phyloP scores from a whole-genome alignment of 208 protist species.

The Acanthamoeba sp. region DNA sequence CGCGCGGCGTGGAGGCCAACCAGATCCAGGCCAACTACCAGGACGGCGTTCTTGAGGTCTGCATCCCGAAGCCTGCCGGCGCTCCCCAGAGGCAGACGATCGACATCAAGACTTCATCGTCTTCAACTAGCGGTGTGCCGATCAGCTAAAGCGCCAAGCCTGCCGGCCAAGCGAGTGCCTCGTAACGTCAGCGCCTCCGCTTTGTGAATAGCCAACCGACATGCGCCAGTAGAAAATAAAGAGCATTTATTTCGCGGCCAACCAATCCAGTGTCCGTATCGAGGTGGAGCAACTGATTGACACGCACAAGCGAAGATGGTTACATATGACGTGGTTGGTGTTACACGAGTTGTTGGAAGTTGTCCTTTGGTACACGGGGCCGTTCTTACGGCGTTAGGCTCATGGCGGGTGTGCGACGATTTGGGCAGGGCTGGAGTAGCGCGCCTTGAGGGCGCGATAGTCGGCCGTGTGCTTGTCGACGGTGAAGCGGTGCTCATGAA shows the following conservation, averaged over 20 bases:
- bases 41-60: conserved; percentile 51
- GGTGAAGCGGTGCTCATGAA: neutral
- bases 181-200: too few relatives aligned
- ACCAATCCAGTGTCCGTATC: too few relatives aligned
- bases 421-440: neutral
- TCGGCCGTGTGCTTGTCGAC: neutral
- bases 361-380: neutral
- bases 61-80: conserved; percentile 34
- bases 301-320: too few relatives aligned
- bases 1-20: neutral
- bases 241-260: too few relatives aligned
- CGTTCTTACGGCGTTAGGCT: neutral
- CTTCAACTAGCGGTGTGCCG: neutral
- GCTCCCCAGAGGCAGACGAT: neutral
- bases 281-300: too few relatives aligned
- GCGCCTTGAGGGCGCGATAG: neutral
- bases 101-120: neutral
- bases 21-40: conserved; percentile 14
- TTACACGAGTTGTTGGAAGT: neutral
- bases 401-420: neutral
- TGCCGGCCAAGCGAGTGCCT: too few relatives aligned
- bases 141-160: too few relatives aligned
- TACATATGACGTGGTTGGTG: too few relatives aligned
- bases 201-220: too few relatives aligned
- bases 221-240: too few relatives aligned